phyloP scores from a whole-genome alignment of 768 basidiomycete genomes.

The Mycena crocata region DNA sequence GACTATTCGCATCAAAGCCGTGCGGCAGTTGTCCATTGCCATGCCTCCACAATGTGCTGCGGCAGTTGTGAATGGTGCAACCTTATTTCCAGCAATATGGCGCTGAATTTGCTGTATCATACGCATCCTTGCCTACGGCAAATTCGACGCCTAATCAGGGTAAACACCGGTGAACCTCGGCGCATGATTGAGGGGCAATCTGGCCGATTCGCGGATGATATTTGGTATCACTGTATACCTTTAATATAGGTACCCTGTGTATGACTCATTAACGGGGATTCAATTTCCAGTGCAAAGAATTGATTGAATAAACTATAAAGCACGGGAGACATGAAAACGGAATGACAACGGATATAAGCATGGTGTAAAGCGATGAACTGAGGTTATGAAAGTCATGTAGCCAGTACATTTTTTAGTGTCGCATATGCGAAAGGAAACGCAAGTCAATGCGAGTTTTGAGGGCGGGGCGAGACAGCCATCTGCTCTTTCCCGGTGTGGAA shows the following conservation, averaged over 20 bases:
- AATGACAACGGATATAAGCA: too few relatives aligned
- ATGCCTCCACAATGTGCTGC: constrained; percentile 1
- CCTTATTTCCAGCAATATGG: constrained; percentile 2
- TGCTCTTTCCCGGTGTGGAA: constrained; percentile 17
- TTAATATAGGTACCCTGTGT: neutral
- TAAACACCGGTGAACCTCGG: neutral
- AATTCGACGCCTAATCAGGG: too few relatives aligned
- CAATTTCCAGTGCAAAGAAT: neutral
- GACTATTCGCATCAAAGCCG: too few relatives aligned
- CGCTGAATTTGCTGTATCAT: constrained; percentile 16
- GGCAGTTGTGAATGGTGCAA: neutral
- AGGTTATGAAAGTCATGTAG: too few relatives aligned
- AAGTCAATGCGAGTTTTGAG: neutral
- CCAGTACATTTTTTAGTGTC: too few relatives aligned
- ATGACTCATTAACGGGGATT: too few relatives aligned
- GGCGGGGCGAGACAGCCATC: neutral
- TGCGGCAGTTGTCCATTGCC: neutral
- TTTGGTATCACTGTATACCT: constrained; percentile 15
- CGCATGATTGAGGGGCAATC: constrained; percentile 1
- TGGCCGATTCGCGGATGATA: constrained; percentile 25
- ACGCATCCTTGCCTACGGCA: too few relatives aligned
- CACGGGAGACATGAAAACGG: too few relatives aligned
- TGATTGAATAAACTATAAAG: too few relatives aligned
- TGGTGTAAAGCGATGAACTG: too few relatives aligned
- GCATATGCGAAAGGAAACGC: too few relatives aligned